Evolutionary conservation across 305 asterid genomes (phyloP), one percentile per base, ranked within the genome.

Genomic region (Coffea humblotiana): DNA sequence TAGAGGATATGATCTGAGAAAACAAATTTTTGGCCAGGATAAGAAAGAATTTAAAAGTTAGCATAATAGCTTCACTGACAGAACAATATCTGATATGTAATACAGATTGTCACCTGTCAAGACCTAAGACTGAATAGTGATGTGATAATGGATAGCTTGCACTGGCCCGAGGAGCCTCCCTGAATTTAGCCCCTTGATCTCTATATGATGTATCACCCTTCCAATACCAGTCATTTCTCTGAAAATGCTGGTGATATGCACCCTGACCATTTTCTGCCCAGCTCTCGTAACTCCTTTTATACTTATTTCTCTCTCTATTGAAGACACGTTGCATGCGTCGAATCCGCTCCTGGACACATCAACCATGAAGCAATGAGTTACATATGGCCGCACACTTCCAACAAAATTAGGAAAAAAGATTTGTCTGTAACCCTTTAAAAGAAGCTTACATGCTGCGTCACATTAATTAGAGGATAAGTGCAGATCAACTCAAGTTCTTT

Each of bases 221-320:
- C 97, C 97, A 94, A 84, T 96, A 96, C 99, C 99, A 96, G 86
- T 94, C 99, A 80, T 91, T 90, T 88, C 98, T 89, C 89, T 94
- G 99, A 79, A 75, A 90, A 82, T 94, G 88, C 76, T 92, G 98
- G 91, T 94, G 92, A 88, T 92, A 90, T 47, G 89, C 82, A 83
- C 88, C 89, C 48, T 81, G 82, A 76, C 89, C 91, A 82, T 91
- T 78, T 86, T 92, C 95, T 76, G 88, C 87, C 99, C 99, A 96
- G 85, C 93, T 90, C 89, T 94, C 97, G 52, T 91, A 92, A 84
- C 86, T 81, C 88, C 91, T 91, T 82, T 84, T 92, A 82, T 82
- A 87, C 84, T 91, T 92, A 79, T 91, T 90, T 87, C 94, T 94
- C 84, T 91, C 97, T 86, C 97, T 86, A 83, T 94, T 94, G 85